Conservation (phyloP, 345 rosid species). For the Bruguiera parviflora region DNA sequence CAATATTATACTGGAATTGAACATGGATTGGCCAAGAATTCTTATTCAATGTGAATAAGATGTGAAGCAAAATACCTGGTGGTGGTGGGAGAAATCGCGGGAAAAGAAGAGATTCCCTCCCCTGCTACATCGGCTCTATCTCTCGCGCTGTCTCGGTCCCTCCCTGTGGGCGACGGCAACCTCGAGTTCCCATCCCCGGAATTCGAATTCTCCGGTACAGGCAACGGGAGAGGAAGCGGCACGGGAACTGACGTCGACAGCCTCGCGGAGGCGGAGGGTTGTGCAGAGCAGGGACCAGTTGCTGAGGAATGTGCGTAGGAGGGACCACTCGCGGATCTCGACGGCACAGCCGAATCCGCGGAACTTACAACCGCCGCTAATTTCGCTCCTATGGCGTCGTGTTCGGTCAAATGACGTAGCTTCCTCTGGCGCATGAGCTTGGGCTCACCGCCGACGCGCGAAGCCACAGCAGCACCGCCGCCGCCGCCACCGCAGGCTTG, state of each 20-base stretch:
- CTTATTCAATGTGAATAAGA: no score
- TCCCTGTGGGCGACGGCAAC: constrained; percentile 35
- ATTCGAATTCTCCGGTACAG: constrained; percentile 34
- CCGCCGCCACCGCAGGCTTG: constrained; percentile 14
- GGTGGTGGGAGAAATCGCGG: constrained; percentile 31
- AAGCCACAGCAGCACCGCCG: not conserved
- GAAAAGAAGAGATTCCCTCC: constrained; percentile 35
- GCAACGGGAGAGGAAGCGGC: constrained; percentile 62
- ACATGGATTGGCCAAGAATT: not conserved
- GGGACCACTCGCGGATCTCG: constrained; percentile 31
- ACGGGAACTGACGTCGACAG: constrained; percentile 27
- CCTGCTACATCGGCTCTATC: constrained; percentile 26
- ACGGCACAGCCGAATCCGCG: constrained; percentile 14
- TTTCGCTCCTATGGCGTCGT: constrained; percentile 30
- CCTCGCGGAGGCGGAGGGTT: constrained; percentile 12
- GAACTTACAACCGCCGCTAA: not conserved
- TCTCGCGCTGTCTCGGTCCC: constrained; percentile 29
- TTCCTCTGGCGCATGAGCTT: constrained; percentile 57
- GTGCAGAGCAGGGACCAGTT: constrained; percentile 13
- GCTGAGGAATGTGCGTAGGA: constrained; percentile 12
- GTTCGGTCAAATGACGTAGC: constrained; percentile 50
- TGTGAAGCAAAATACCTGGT: constrained; percentile 37
- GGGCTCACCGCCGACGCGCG: constrained; percentile 23
- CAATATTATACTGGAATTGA: not conserved
- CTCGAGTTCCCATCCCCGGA: constrained; percentile 35